Evolutionary conservation across 768 basidiomycete genomes (phyloP).

Genomic region (Chalciporus sphaerocephalus): DNA sequence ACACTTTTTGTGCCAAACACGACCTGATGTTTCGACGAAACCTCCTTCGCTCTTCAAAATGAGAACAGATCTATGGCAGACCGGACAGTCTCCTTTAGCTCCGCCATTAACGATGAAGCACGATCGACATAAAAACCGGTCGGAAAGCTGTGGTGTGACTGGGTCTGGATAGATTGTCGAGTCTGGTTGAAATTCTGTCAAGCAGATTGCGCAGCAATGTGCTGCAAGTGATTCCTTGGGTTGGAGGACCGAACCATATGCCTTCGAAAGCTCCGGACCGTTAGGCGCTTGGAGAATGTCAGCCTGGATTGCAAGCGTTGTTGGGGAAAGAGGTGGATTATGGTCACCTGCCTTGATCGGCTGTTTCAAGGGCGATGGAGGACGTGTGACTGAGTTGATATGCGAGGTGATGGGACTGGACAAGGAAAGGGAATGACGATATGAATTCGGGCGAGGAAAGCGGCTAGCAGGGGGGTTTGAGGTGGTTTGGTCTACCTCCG

Average conservation of each 20-base stretch:
- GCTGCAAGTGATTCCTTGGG: conserved; percentile 68
- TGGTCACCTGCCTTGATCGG: conserved; percentile 17
- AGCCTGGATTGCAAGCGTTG: conserved; percentile 49
- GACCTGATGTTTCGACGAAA: conserved; percentile 65
- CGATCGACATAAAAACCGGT: conserved; percentile 67
- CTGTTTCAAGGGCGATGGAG: conserved; percentile 57
- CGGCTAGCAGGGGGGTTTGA: conserved; percentile 30
- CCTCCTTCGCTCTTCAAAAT: conserved; percentile 73
- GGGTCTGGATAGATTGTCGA: conserved; percentile 85
- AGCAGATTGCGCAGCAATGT: conserved; percentile 66
- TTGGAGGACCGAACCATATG: conserved; percentile 80
- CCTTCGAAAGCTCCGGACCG: conserved; percentile 68
- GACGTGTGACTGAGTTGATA: conserved; percentile 50
- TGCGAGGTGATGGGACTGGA: conserved; percentile 52
- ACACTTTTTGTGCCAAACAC: conserved; percentile 79
- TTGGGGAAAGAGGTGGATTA: conserved; percentile 28
- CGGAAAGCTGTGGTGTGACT: conserved; percentile 16
- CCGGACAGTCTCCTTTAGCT: conserved; percentile 67
- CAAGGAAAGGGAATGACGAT: conserved; percentile 32
- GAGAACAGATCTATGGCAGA: conserved; percentile 67
- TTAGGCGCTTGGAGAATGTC: conserved; percentile 60
- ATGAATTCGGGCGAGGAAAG: conserved; percentile 48
- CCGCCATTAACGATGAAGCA: conserved; percentile 74
- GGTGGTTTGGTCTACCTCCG: conserved; percentile 3
- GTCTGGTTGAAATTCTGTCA: conserved; percentile 66